These are phyloP conservation scores for Albugo candida DNA, from an alignment of 352 stramenopile genomes.

Conservation along the genomic window DNA sequence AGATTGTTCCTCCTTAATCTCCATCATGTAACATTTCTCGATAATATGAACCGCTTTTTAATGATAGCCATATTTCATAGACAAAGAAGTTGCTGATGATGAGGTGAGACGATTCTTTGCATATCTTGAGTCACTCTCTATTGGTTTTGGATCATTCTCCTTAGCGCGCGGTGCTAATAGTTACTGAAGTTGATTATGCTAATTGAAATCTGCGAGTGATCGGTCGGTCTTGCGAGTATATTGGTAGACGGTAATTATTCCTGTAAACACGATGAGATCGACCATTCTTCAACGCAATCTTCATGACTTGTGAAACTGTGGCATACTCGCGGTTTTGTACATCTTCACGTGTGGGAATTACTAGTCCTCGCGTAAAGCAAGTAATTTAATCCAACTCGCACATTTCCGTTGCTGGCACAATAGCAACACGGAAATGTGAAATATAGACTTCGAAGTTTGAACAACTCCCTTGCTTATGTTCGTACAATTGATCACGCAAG, in stretches of 20 bases:
- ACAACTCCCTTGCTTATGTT: constrained; percentile 6
- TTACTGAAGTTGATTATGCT: not conserved
- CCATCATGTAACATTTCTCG: constrained; percentile 1
- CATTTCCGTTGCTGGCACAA: constrained; percentile 10
- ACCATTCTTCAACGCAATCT: constrained; percentile 8
- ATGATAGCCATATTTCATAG: constrained; percentile 1
- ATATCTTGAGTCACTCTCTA: constrained; percentile 6
- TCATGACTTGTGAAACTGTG: constrained; percentile 8
- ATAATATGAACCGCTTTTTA: too few relatives aligned
- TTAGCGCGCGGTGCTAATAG: not conserved
- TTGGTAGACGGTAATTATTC: too few relatives aligned
- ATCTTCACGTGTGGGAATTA: constrained; percentile 7
- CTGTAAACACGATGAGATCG: constrained; percentile 1
- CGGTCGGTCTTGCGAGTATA: too few relatives aligned
- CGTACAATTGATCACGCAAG: constrained; percentile 7
- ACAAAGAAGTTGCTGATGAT: not conserved
- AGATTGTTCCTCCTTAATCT: not conserved
- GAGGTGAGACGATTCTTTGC: not conserved
- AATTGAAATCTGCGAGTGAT: too few relatives aligned
- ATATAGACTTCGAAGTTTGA: constrained; percentile 7
- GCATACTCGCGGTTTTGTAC: constrained; percentile 10
- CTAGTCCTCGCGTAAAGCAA: constrained; percentile 9
- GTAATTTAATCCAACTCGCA: constrained; percentile 13
- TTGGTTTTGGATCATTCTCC: constrained; percentile 5
- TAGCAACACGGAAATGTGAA: constrained; percentile 5